A percentile compares a stretch with the other conserved stretches of the same genome.
phyloP scores from a whole-genome alignment of 73 alveolate genomes.

The Blepharisma japonicum region DNA sequence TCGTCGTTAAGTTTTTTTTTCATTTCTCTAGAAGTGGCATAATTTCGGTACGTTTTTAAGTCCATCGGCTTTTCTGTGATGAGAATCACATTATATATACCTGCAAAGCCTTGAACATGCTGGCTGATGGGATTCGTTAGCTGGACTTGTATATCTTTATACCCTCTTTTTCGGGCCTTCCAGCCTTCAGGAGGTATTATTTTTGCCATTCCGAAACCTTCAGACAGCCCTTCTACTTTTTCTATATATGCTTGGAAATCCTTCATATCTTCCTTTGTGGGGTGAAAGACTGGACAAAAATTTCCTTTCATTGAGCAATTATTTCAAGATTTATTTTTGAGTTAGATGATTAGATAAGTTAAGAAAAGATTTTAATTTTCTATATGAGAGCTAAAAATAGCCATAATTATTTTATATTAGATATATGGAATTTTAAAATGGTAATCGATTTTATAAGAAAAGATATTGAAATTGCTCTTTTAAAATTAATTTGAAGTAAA shows the following conservation, averaged over 20 bases:
- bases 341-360: too few relatives aligned
- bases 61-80: constrained; percentile 23
- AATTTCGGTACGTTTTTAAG: constrained; percentile 44
- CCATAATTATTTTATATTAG: too few relatives aligned
- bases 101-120: constrained; percentile 71
- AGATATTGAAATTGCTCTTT: too few relatives aligned
- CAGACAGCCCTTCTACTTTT: constrained; percentile 62
- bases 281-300: constrained; percentile 66
- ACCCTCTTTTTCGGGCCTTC: constrained; percentile 68
- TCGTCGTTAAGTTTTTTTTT: constrained; percentile 43
- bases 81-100: constrained; percentile 53
- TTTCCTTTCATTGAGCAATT: too few relatives aligned
- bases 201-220: constrained; percentile 71
- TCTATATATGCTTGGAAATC: constrained; percentile 54
- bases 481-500: too few relatives aligned
- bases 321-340: too few relatives aligned
- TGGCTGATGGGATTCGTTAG: constrained; percentile 74
- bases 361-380: too few relatives aligned
- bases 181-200: constrained; percentile 84
- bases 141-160: constrained; percentile 41
- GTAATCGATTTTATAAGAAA: too few relatives aligned
- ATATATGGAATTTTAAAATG: too few relatives aligned
- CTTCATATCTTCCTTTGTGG: constrained; percentile 66
- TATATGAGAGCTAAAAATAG: too few relatives aligned
- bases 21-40: constrained; percentile 48